Evolutionary conservation across 768 basidiomycete genomes (phyloP).

Genomic region (Leccinellum luteum): DNA sequence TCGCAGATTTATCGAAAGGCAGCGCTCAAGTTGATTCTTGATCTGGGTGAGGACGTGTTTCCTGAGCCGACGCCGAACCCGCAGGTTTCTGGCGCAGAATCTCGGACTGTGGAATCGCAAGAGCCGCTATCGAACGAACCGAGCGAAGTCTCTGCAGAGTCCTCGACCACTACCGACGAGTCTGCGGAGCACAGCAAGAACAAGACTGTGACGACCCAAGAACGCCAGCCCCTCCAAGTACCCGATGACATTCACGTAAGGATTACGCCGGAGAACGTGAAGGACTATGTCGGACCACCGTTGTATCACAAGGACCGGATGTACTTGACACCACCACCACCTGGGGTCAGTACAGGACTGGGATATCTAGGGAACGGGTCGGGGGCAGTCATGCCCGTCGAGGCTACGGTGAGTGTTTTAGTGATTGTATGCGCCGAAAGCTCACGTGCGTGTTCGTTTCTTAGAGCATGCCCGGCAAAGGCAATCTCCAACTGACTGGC

Average conservation of each 20-base stretch:
- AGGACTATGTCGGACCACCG: conserved; percentile 96
- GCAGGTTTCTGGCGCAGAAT: conserved; percentile 11
- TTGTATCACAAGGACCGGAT: conserved; percentile 94
- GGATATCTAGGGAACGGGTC: conserved; percentile 97
- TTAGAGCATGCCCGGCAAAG: conserved; percentile 96
- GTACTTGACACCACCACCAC: conserved; percentile 76
- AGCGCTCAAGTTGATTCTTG: conserved; percentile 85
- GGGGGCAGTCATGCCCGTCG: conserved; percentile 96
- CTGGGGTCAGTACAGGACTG: conserved; percentile 92
- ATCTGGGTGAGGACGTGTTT: conserved; percentile 83
- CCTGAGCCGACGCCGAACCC: conserved; percentile 57
- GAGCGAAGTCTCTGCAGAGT: conserved; percentile 13
- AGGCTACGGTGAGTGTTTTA: conserved; percentile 69
- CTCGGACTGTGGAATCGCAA: conserved; percentile 50
- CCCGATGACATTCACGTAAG: conserved; percentile 75
- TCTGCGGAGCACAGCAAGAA: conserved; percentile 27
- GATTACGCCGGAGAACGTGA: conserved; percentile 84
- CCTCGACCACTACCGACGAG: conserved; percentile 15
- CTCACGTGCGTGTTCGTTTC: not conserved
- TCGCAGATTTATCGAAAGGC: conserved; percentile 93
- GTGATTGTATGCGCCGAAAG: not conserved
- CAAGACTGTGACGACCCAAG: conserved; percentile 68
- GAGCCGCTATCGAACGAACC: conserved; percentile 44
- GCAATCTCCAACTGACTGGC: conserved; percentile 86
- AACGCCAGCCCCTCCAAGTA: conserved; percentile 77